These are phyloP conservation scores for Rhododendron vialii DNA, from an alignment of 148 eudicot genomes.

Conservation along the genomic window DNA sequence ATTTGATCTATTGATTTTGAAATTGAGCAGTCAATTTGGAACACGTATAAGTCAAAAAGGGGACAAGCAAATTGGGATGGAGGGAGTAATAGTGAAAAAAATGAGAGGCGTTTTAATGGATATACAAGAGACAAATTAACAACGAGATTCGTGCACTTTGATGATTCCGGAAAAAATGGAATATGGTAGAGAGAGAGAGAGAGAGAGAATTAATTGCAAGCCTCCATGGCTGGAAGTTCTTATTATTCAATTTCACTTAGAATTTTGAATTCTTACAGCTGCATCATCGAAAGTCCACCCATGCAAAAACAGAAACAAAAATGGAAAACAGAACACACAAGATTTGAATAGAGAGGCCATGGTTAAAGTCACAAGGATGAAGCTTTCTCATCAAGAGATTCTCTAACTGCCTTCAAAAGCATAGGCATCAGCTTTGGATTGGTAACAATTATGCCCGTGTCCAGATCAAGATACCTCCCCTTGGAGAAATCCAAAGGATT, in stretches of 20 bases:
- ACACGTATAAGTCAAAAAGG: too few relatives aligned
- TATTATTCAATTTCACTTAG: background rate
- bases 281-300: background rate
- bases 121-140: too few relatives aligned
- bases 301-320: background rate
- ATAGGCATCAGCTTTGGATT: slow-evolving; percentile 84
- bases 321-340: background rate
- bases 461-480: slow-evolving; percentile 81
- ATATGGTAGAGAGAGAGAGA: background rate
- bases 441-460: slow-evolving; percentile 81
- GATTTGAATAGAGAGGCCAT: background rate
- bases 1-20: too few relatives aligned
- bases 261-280: background rate
- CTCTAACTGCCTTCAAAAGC: slow-evolving; percentile 78
- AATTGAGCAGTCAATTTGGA: too few relatives aligned
- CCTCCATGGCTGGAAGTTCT: background rate
- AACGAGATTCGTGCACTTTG: too few relatives aligned
- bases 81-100: background rate
- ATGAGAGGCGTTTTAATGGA: too few relatives aligned
- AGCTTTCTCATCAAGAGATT: slow-evolving; percentile 66
- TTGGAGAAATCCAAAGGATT: slow-evolving; percentile 89
- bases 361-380: slow-evolving; percentile 44
- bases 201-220: background rate
- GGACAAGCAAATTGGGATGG: too few relatives aligned
- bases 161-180: too few relatives aligned